A percentile compares a stretch with the other conserved stretches of the same genome.
Conservation (phyloP, 768 basidiomycete genomes). For the Coprinopsis sp. region DNA sequence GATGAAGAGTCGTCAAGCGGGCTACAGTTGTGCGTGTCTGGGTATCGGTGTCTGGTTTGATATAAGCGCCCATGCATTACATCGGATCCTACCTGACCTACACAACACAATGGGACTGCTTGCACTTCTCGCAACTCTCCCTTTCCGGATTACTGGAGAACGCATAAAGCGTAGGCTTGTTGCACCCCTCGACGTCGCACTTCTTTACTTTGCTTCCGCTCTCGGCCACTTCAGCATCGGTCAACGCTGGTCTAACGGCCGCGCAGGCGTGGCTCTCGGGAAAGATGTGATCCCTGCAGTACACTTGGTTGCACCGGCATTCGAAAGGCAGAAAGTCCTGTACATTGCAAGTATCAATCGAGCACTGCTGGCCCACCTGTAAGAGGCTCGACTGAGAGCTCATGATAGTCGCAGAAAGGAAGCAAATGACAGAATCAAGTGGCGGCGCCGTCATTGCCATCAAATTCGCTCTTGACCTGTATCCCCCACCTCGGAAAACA, state of each 20-base stretch:
- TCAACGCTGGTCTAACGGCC: slow-evolving; percentile 10
- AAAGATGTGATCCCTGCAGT: slow-evolving; percentile 60
- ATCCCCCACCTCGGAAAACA: slow-evolving; percentile 27
- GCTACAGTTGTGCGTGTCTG: slow-evolving; percentile 55
- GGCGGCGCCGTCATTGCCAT: slow-evolving; percentile 11
- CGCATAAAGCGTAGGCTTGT: slow-evolving; percentile 48
- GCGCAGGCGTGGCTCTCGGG: slow-evolving; percentile 60
- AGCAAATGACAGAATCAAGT: slow-evolving; percentile 5
- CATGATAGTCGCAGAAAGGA: slow-evolving; percentile 15
- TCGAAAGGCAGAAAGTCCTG: slow-evolving; percentile 76
- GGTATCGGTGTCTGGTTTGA: slow-evolving; percentile 57
- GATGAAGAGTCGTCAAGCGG: slow-evolving; percentile 13
- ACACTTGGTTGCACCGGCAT: slow-evolving; percentile 56
- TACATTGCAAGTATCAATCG: slow-evolving; percentile 50
- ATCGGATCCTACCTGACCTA: slow-evolving; percentile 22
- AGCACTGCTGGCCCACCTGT: slow-evolving; percentile 61
- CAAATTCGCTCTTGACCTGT: slow-evolving; percentile 3
- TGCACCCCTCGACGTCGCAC: slow-evolving; percentile 50
- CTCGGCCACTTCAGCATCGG: slow-evolving; percentile 11
- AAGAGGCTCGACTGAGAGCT: slow-evolving; percentile 26
- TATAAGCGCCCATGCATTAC: slow-evolving; percentile 11
- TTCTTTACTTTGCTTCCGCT: slow-evolving; percentile 29
- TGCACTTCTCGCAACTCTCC: slow-evolving; percentile 49
- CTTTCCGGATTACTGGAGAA: slow-evolving; percentile 20
- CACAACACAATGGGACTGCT: slow-evolving; percentile 59